Evolutionary conservation across 257 asterid genomes (phyloP).

Genomic region (Solanum medicagineum): DNA sequence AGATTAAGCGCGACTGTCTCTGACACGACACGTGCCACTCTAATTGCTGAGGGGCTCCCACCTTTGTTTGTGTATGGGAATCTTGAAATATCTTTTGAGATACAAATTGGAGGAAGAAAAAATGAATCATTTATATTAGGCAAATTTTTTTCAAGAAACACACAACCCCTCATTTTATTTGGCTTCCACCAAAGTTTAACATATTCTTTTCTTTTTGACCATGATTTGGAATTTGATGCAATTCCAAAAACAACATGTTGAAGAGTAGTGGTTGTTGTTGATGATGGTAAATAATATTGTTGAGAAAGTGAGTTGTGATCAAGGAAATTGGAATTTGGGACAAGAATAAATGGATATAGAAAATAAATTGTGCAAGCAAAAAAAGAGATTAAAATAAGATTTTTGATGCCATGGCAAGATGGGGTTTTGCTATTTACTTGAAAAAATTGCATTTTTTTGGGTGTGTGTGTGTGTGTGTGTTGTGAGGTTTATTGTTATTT

Average conservation of each 20-base stretch:
- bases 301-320: neutral
- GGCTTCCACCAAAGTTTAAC: conserved; percentile 73
- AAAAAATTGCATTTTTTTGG: conserved; percentile 24
- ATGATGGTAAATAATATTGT: conserved; percentile 1
- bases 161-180: conserved; percentile 54
- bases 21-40: neutral
- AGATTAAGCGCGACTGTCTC: neutral
- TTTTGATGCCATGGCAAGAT: conserved; percentile 6
- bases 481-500: neutral
- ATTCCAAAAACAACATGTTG: conserved; percentile 70
- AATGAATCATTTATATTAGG: neutral
- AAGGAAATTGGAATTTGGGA: conserved; percentile 3
- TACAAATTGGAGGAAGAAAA: neutral
- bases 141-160: conserved; percentile 29
- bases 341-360: conserved; percentile 12
- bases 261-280: conserved; percentile 18
- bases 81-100: neutral
- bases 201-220: conserved; percentile 40
- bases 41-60: neutral
- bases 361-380: conserved; percentile 18
- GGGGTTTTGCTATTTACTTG: conserved; percentile 1
- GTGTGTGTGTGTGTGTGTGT: neutral
- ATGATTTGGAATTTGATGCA: conserved; percentile 43
- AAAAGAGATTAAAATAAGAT: conserved; percentile 13
- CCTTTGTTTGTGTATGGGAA: neutral